These are phyloP conservation scores for Scedosporium aurantiacum DNA, from an alignment of 2,329 filamentous ascomycete genomes.

Conservation along the genomic window DNA sequence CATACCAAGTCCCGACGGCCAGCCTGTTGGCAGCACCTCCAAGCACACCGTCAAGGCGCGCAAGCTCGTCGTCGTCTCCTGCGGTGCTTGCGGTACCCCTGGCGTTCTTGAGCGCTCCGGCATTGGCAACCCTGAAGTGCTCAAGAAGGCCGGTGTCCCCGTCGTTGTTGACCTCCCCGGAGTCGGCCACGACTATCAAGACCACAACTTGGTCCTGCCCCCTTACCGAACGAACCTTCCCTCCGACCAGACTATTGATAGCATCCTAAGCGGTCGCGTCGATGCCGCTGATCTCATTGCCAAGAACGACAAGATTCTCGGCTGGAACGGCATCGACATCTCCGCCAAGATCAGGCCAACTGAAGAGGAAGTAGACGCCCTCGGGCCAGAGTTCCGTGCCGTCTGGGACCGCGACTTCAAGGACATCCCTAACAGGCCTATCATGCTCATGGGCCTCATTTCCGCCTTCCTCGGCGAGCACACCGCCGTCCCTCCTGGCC, in stretches of 20 bases:
- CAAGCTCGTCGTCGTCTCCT: conserved; percentile 34
- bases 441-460: conserved; percentile 14
- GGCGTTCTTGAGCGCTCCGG: conserved; percentile 52
- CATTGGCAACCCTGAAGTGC: conserved; percentile 38
- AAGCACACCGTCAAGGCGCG: conserved; percentile 23
- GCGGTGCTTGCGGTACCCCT: conserved; percentile 26
- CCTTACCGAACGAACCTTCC: conserved; percentile 35
- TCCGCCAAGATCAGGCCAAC: conserved; percentile 42
- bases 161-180: conserved; percentile 35
- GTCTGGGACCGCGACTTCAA: conserved; percentile 41
- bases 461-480: conserved; percentile 20
- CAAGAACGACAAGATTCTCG: conserved; percentile 25
- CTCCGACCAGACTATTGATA: conserved; percentile 31
- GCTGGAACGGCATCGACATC: conserved; percentile 44
- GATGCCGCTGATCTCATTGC: conserved; percentile 13
- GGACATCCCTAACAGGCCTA: conserved; percentile 13
- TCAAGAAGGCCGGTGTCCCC: conserved; percentile 30
- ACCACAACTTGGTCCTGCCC: conserved; percentile 34
- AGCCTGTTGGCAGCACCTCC: conserved; percentile 17
- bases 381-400: conserved; percentile 37
- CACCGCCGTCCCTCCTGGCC: conserved; percentile 23
- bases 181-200: conserved; percentile 36
- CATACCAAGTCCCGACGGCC: neutral
- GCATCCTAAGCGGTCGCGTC: conserved; percentile 14
- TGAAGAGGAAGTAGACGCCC: conserved; percentile 35